Base-by-base conservation (phyloP, 805 yeast species). In the Kodamaea laetipori region DNA sequence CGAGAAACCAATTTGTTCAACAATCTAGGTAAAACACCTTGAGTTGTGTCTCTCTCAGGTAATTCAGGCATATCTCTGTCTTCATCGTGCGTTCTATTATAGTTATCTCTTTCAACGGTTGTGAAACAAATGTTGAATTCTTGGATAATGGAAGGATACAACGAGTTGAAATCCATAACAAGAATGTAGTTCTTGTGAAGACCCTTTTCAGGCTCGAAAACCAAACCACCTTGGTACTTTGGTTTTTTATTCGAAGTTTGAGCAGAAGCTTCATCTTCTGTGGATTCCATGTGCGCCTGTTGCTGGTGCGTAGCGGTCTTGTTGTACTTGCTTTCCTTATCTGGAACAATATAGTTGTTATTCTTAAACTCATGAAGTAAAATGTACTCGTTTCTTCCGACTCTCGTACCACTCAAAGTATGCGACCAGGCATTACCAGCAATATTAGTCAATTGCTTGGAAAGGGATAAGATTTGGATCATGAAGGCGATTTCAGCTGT, bases 361-460 rank as follows among this genome's bases (percentile, higher is more conserved):
- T 83, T 79, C 7, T 82, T 75, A 64, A 94, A 94, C 66, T 94
- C 98, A 63, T 94, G 99, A 43, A 94, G 68, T 63, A 94, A 71
- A 75, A 94, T 87, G 60, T 71, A 94, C 63, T 94, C 98, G 66
- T 92, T 92, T 68, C 99, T 79, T 55, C 96, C 97, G 7, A 96
- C 95, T 56, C 99, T 78, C 0, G 97, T 89, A 65, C 99, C 99
- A 40, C 89, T 83, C 39, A 94, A 72, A 0, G 99, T 94, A 50
- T 88, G 90, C 1, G 95, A 78, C 99, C 99, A 94, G 0, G 97
- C 92, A 62, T 94, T 94, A 55, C 99, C 99, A 1, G 98, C 97
- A 48, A 94, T 73, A 52, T 84, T 86, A 1, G 99, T 94, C 56
- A 94, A 73, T 58, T 90, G 96, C 54, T 88, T 88, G 0, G 98